phyloP scores from a whole-genome alignment of 1,139 yeast genomes.

The Williopsis jadinii region DNA sequence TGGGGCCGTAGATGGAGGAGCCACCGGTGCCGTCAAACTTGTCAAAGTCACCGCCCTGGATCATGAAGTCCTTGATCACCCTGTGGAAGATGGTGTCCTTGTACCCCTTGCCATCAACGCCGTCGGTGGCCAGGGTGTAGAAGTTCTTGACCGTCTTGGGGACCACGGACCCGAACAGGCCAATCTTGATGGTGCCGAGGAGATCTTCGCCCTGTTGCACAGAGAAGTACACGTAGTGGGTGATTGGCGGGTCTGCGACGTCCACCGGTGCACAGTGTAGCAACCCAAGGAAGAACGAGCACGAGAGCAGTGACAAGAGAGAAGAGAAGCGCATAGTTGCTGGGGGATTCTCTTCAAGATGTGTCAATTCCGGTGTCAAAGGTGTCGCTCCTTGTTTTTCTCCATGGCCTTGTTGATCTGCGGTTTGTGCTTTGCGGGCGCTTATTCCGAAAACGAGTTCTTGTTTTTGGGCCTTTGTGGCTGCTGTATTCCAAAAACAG shows the following conservation, averaged over 20 bases:
- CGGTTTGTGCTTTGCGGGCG: too few relatives aligned
- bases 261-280: constrained; percentile 2
- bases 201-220: constrained; percentile 49
- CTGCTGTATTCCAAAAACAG: too few relatives aligned
- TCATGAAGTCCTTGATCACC: constrained; percentile 69
- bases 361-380: too few relatives aligned
- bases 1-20: constrained; percentile 63
- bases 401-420: too few relatives aligned
- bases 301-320: too few relatives aligned
- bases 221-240: constrained; percentile 57
- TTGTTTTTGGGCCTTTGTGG: too few relatives aligned
- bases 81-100: constrained; percentile 64
- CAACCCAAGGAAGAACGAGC: too few relatives aligned
- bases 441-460: too few relatives aligned
- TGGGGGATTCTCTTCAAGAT: too few relatives aligned
- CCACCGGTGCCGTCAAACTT: constrained; percentile 83
- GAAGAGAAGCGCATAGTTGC: too few relatives aligned
- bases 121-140: constrained; percentile 50
- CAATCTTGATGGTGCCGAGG: constrained; percentile 62
- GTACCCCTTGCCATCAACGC: constrained; percentile 50
- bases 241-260: constrained; percentile 45
- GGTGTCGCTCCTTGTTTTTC: too few relatives aligned
- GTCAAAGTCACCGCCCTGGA: constrained; percentile 87
- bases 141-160: constrained; percentile 73
- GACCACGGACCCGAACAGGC: constrained; percentile 65